phyloP scores from a whole-genome alignment of 768 basidiomycete species.

The Pleurotus citrinopileatus region DNA sequence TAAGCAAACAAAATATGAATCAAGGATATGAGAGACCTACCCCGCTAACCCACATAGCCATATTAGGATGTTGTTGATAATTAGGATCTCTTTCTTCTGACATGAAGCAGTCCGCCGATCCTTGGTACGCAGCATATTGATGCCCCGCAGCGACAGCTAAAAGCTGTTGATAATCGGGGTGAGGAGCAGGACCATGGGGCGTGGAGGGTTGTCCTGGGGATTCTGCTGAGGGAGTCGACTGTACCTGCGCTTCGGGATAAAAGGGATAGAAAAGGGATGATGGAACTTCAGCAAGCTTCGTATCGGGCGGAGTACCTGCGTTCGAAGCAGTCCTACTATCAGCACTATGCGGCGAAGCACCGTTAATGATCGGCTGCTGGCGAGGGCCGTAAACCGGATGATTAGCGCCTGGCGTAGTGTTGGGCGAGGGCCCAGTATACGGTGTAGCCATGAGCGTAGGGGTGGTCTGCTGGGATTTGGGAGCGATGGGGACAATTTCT shows the following conservation, averaged over 20 bases:
- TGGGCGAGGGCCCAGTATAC: constrained; percentile 26
- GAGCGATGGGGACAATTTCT: constrained; percentile 29
- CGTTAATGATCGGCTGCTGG: constrained; percentile 28
- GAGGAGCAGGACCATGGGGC: constrained; percentile 17
- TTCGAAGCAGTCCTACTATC: constrained; percentile 21
- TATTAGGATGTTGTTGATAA: constrained; percentile 19
- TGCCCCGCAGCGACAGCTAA: constrained; percentile 59
- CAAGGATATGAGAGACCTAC: constrained; percentile 30
- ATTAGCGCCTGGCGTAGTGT: constrained; percentile 15
- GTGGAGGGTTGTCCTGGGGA: background rate
- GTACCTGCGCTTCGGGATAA: constrained; percentile 48
- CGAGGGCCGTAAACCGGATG: constrained; percentile 31
- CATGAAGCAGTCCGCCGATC: constrained; percentile 62
- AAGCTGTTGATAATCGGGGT: constrained; percentile 49
- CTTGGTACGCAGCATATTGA: constrained; percentile 51
- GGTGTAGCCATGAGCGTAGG: constrained; percentile 34
- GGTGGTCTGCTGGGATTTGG: constrained; percentile 39
- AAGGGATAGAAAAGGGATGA: constrained; percentile 75
- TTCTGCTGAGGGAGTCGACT: constrained; percentile 16
- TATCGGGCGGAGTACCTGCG: constrained; percentile 33
- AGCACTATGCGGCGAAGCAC: constrained; percentile 25
- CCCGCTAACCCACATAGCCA: constrained; percentile 37
- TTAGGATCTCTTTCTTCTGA: constrained; percentile 60
- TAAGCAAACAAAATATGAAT: background rate
- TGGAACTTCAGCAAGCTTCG: constrained; percentile 63